phyloP scores from a whole-genome alignment of 345 rosid genomes.

The Citropsis articulata region DNA sequence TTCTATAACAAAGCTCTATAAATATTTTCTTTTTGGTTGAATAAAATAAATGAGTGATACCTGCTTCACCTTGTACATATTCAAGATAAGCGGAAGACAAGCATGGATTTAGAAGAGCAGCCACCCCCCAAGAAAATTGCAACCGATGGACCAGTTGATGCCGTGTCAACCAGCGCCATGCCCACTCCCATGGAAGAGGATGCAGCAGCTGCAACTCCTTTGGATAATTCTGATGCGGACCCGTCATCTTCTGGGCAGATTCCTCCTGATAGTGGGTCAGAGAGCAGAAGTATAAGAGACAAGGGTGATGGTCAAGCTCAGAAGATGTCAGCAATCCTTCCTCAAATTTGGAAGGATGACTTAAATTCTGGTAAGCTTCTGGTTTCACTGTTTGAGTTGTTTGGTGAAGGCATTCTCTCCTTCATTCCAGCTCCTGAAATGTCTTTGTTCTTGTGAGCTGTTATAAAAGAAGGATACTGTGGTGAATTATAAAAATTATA shows the following conservation, averaged over 20 bases:
- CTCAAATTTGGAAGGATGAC: slow-evolving; percentile 81
- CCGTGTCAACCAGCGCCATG: slow-evolving; percentile 24
- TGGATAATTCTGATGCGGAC: slow-evolving; percentile 31
- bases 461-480: slow-evolving; percentile 11
- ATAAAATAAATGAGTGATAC: neutral
- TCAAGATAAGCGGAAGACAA: slow-evolving; percentile 57
- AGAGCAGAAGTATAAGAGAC: slow-evolving; percentile 21
- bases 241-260: slow-evolving; percentile 39
- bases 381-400: slow-evolving; percentile 58
- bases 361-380: slow-evolving; percentile 62
- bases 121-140: slow-evolving; percentile 51
- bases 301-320: slow-evolving; percentile 25
- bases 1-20: neutral
- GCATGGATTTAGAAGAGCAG: slow-evolving; percentile 39
- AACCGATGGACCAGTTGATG: slow-evolving; percentile 46
- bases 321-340: slow-evolving; percentile 48
- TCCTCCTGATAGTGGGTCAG: slow-evolving; percentile 26
- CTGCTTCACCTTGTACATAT: neutral
- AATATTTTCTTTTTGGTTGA: neutral
- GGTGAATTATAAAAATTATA: neutral
- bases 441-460: slow-evolving; percentile 60
- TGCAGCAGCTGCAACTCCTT: slow-evolving; percentile 23
- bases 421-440: slow-evolving; percentile 79
- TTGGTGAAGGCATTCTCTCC: slow-evolving; percentile 68
- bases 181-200: slow-evolving; percentile 44